Evolutionary conservation across 768 basidiomycete species (phyloP), one percentile per base, ranked within the genome.

Genomic region (Mycena sanguinolenta): DNA sequence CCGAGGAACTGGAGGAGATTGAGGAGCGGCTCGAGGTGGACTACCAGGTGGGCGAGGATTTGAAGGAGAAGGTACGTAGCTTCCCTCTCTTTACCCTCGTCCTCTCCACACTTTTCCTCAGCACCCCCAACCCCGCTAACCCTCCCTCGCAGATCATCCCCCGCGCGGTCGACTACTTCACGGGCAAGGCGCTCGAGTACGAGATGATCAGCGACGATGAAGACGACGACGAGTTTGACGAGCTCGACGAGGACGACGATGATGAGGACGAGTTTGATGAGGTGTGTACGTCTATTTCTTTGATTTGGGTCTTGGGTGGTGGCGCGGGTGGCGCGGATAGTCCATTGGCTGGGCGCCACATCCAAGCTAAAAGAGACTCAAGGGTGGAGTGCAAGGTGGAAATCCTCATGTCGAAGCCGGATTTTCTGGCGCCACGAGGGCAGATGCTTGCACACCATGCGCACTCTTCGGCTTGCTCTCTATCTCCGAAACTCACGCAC

Each of bases 31-130:
- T 99, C 60, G 97, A 98, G 86, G 86, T 96, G 70, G 97, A 99
- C 82, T 98, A 98, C 79, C 97, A 98, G 85, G 92, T 99, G 75
- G 97, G 97, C 52, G 97, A 98, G 85, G 97, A 99, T 83, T 84
- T 99, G 75, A 98, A 98, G 84, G 97, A 98, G 80, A 95, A 96
- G 87, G 95, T 94, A 60, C 8, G 82, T 78, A 42, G 34, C 5
- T 27, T 28, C 34, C 23, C 8, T 17, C 10, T 8, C 21, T 2
- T 46, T 8, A 6, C 8, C 13, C 39, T 39, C 16, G 13, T 7
- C 13, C 39, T 39, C 39, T 39, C 39, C 39, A 14, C 39, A 14
- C 3, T n/a, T n/a, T n/a, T n/a, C n/a, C n/a, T n/a, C n/a, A 14
- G 3, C 10, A 39, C 39, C 13, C 39, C 9, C 32, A 10, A 12